Evolutionary conservation across 2,329 filamentous ascomycete genomes (phyloP).

Genomic region (Cryphonectria japonica): DNA sequence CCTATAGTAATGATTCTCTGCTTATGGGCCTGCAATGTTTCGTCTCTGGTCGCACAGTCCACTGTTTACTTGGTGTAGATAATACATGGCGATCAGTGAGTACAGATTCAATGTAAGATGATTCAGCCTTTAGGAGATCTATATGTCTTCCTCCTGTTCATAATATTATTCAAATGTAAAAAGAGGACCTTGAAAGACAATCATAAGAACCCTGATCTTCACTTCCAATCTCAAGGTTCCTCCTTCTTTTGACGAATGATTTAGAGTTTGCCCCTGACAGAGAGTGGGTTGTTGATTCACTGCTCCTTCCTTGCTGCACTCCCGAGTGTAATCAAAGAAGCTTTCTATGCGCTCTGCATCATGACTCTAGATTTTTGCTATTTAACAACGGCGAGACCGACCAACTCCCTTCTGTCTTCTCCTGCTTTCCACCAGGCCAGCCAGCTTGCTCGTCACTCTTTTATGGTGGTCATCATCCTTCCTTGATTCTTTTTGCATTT

Average conservation of each 20-base stretch:
- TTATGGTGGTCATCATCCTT: not conserved
- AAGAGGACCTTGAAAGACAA: too few species aligned
- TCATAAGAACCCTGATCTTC: not conserved
- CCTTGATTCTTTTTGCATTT: not conserved
- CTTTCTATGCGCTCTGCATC: not conserved
- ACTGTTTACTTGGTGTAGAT: too few species aligned
- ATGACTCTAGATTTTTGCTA: not conserved
- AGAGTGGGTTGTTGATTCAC: not conserved
- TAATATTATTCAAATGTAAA: too few species aligned
- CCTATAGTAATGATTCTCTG: not conserved
- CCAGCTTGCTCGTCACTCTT: not conserved
- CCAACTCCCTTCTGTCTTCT: not conserved
- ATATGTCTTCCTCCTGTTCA: too few species aligned
- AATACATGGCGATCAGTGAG: too few species aligned
- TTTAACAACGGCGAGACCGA: not conserved
- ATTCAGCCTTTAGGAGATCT: too few species aligned
- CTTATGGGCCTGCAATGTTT: not conserved
- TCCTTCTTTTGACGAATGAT: not conserved
- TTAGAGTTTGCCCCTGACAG: constrained; percentile 1
- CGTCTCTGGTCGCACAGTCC: not conserved
- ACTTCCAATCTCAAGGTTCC: not conserved
- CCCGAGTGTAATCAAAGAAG: not conserved
- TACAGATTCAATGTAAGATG: too few species aligned
- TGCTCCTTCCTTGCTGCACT: not conserved
- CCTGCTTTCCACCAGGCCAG: not conserved